Conservation (phyloP, 805 yeast species). For the Cyberlindnera lachancei region DNA sequence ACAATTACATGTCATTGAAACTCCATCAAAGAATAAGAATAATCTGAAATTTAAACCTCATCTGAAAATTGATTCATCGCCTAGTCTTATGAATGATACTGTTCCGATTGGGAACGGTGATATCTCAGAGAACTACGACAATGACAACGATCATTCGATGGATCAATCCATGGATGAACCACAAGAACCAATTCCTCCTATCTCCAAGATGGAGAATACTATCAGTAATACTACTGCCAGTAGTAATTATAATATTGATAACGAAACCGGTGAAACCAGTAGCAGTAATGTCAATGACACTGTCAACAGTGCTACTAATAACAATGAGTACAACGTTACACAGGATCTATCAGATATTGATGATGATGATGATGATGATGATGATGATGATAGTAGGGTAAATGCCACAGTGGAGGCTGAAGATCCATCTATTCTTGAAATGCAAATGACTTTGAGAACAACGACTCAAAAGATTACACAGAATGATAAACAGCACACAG, state of each 20-base stretch:
- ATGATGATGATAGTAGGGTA: constrained; percentile 18
- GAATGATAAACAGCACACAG: constrained; percentile 1
- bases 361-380: too few relatives aligned
- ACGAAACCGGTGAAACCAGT: too few relatives aligned
- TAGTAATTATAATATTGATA: background rate
- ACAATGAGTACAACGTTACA: constrained; percentile 15
- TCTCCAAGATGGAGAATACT: background rate
- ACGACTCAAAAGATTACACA: too few relatives aligned
- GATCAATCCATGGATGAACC: background rate
- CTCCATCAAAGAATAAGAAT: constrained; percentile 8
- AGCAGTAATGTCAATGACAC: too few relatives aligned
- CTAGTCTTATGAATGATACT: too few relatives aligned
- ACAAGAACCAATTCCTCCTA: background rate
- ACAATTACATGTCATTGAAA: constrained; percentile 4
- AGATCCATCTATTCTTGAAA: constrained; percentile 2
- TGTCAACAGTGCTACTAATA: too few relatives aligned
- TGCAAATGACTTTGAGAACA: too few relatives aligned
- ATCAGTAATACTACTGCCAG: too few relatives aligned
- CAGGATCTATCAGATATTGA: constrained; percentile 24
- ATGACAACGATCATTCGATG: too few relatives aligned
- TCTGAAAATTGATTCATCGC: too few relatives aligned
- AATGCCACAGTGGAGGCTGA: constrained; percentile 11
- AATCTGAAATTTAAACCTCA: too few relatives aligned
- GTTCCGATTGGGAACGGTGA: background rate
- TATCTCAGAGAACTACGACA: background rate